Conservation (phyloP, 176 grass and related monocot species). For the Urochloa ruziziensis region DNA sequence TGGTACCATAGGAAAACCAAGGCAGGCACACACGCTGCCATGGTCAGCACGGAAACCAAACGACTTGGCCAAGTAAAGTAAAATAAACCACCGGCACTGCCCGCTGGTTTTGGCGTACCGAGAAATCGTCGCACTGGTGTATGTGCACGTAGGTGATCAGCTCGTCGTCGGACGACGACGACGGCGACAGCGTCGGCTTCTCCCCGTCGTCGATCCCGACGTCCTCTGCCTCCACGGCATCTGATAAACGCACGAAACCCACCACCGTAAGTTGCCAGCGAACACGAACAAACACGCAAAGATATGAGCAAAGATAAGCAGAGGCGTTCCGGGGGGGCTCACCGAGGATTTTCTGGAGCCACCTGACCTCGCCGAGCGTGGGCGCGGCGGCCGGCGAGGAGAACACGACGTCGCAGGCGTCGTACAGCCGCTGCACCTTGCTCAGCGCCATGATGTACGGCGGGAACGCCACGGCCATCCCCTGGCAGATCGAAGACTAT, state of each 20-base stretch:
- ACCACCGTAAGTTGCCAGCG: background rate
- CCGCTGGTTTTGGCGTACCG: slow-evolving; percentile 35
- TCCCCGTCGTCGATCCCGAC: slow-evolving; percentile 77
- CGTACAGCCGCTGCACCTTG: slow-evolving; percentile 78
- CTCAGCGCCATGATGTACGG: slow-evolving; percentile 36
- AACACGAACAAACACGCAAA: background rate
- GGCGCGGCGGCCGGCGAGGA: slow-evolving; percentile 24
- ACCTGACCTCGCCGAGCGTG: slow-evolving; percentile 34
- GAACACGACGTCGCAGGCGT: slow-evolving; percentile 69
- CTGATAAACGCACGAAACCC: slow-evolving; percentile 8
- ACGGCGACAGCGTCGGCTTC: background rate
- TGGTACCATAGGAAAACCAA: background rate
- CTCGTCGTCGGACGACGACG: slow-evolving; percentile 3
- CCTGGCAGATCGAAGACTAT: too few species aligned
- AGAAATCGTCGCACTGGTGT: slow-evolving; percentile 71
- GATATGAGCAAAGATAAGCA: background rate
- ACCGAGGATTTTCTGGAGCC: slow-evolving; percentile 71
- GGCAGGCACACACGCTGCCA: background rate
- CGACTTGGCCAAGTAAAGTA: background rate
- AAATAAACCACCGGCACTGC: background rate
- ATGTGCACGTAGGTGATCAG: slow-evolving; percentile 80
- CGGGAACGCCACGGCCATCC: slow-evolving; percentile 31
- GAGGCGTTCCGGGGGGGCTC: background rate
- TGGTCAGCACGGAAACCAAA: background rate
- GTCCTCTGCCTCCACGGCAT: slow-evolving; percentile 57